Evolutionary conservation across 495 filamentous ascomycete species (phyloP).

Genomic region (Umbilicaria muhlenbergii): DNA sequence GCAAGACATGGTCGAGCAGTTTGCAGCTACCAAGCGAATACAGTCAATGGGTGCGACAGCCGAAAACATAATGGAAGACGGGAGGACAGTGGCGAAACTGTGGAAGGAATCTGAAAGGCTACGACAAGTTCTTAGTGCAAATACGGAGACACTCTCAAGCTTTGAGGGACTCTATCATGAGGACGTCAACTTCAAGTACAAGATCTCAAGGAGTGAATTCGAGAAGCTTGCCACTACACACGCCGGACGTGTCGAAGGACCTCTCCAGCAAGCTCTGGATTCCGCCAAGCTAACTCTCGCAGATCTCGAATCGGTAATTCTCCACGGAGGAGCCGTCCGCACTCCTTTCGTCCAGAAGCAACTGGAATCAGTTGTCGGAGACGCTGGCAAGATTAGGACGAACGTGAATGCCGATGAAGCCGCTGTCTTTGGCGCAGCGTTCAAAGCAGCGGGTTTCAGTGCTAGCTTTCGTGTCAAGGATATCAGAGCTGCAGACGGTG

Average conservation of each 20-base stretch:
- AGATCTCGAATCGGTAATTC: slow-evolving; percentile 79
- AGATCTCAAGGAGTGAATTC: slow-evolving; percentile 65
- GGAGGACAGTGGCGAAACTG: slow-evolving; percentile 72
- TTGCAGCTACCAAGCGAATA: slow-evolving; percentile 53
- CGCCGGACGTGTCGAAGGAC: slow-evolving; percentile 47
- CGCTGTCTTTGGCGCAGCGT: slow-evolving; percentile 91
- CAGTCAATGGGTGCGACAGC: slow-evolving; percentile 47
- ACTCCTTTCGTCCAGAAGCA: slow-evolving; percentile 90
- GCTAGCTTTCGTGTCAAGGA: slow-evolving; percentile 96
- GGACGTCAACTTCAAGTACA: slow-evolving; percentile 86
- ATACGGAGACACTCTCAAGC: slow-evolving; percentile 59
- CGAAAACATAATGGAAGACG: slow-evolving; percentile 51
- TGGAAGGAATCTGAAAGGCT: slow-evolving; percentile 81
- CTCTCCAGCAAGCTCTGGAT: slow-evolving; percentile 59
- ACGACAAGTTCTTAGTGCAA: slow-evolving; percentile 86
- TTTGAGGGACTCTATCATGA: slow-evolving; percentile 78
- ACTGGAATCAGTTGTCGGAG: slow-evolving; percentile 61
- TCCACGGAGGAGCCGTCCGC: slow-evolving; percentile 79
- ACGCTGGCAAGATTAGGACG: slow-evolving; percentile 62
- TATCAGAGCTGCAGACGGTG: slow-evolving; percentile 62
- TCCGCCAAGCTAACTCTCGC: slow-evolving; percentile 53
- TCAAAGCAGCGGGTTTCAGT: slow-evolving; percentile 80
- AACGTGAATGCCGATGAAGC: slow-evolving; percentile 97
- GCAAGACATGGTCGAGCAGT: slow-evolving; percentile 69
- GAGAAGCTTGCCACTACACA: slow-evolving; percentile 64